Base-by-base conservation (phyloP, 129 eudicot genomes). In the Erigeron canadensis region DNA sequence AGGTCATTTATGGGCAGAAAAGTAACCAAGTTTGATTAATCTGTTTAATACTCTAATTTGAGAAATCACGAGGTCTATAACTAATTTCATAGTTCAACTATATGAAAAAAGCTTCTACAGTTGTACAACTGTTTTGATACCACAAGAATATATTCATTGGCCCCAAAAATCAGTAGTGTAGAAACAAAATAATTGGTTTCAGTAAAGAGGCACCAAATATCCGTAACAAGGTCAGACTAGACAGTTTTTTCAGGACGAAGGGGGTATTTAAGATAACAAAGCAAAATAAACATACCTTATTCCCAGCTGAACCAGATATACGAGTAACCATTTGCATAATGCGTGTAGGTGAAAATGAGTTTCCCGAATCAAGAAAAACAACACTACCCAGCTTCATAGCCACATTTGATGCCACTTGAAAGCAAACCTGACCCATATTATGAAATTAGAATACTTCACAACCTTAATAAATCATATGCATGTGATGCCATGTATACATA, bases 271-370 rank as follows among this genome's bases (percentile, higher is more conserved):
- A 7, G 55, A 47, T 41, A 53, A n/a, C 37, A 46, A 64, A 4
- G 38, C 6, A 37, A 79, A 21, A 18, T 7, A 5, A 48, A 43
- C 39, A 8, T 55, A 84, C 97, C 92, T 84, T 74, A 28, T 40
- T 67, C 41, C 62, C 61, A 48, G 78, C 40, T 65, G 79, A 69
- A 77, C 84, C 81, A 76, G 94, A 79, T 56, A 77, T 79, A 47
- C 54, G 84, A 44, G 67, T 60, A 43, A 85, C 75, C 73, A 88
- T 74, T 63, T 86, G 80, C 7, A 79, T 84, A 55, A 85, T 66
- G 53, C 91, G 91, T 77, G 70, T 80, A 40, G 96, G 79, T 1
- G 96, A 88, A 76, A 91, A 88, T 53, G 97, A 86, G 80, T 91
- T 91, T 65, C 97, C 94, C 0, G 97, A 80, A 79, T 91, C 97